These are phyloP conservation scores for Suhomyces sp. DNA, from an alignment of 805 yeast genomes.

Conservation along the genomic window DNA sequence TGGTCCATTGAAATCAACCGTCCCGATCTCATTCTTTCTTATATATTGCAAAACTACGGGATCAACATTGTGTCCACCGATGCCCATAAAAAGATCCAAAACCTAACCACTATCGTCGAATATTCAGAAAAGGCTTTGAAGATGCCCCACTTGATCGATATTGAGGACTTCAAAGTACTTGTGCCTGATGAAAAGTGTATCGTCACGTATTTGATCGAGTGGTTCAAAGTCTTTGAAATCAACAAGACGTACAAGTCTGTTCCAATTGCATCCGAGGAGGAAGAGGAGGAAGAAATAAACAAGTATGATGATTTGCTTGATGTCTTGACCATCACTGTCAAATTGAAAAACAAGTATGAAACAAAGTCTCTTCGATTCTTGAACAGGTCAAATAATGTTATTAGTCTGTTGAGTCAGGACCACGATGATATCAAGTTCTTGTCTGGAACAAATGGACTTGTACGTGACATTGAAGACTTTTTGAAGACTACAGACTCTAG, in stretches of 20 bases:
- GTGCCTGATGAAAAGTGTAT: slow-evolving; percentile 62
- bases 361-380: slow-evolving; percentile 28
- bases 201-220: slow-evolving; percentile 56
- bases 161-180: slow-evolving; percentile 49
- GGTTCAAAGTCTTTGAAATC: slow-evolving; percentile 47
- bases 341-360: slow-evolving; percentile 30
- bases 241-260: slow-evolving; percentile 4
- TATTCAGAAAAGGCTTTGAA: slow-evolving; percentile 46
- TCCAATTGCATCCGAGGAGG: neutral
- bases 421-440: neutral
- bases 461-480: neutral
- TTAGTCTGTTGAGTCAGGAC: slow-evolving; percentile 5
- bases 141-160: slow-evolving; percentile 53
- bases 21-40: slow-evolving; percentile 49
- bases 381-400: slow-evolving; percentile 20
- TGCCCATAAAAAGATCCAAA: slow-evolving; percentile 24
- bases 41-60: slow-evolving; percentile 29
- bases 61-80: slow-evolving; percentile 5
- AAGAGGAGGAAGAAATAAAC: slow-evolving; percentile 1
- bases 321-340: slow-evolving; percentile 14
- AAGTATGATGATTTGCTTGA: slow-evolving; percentile 9
- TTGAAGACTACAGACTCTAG: neutral
- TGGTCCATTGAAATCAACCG: slow-evolving; percentile 52
- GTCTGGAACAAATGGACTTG: neutral
- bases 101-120: slow-evolving; percentile 19